Percentiles rank a stretch among this genome's conserved stretches.
phyloP scores from a whole-genome alignment of 164 flowering plant genomes.

The Liriodendron chinense region DNA sequence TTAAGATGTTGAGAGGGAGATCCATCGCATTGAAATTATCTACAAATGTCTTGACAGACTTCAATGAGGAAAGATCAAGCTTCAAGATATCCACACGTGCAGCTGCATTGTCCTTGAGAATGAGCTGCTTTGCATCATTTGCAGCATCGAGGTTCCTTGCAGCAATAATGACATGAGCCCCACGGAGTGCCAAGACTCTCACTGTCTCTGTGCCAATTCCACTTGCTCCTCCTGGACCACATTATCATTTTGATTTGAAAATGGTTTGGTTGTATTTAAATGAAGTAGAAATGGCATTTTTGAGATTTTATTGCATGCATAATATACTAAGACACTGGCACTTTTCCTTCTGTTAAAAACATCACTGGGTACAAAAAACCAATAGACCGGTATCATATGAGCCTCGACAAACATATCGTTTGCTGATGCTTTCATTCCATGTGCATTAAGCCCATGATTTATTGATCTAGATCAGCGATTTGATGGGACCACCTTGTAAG shows the following conservation, averaged over 20 bases:
- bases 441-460: too few species aligned
- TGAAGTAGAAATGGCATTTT: background rate
- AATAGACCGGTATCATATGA: too few species aligned
- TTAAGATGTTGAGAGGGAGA: conserved; percentile 82
- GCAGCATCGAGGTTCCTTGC: conserved; percentile 86
- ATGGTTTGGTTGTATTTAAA: background rate
- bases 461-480: too few species aligned
- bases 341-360: background rate
- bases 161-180: conserved; percentile 77
- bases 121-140: conserved; percentile 54
- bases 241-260: background rate
- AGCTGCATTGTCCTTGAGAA: conserved; percentile 41
- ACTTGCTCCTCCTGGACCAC: conserved; percentile 76
- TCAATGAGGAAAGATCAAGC: conserved; percentile 78
- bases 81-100: conserved; percentile 61
- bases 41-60: conserved; percentile 62
- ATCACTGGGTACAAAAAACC: too few species aligned
- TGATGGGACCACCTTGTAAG: too few species aligned
- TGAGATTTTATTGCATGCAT: background rate
- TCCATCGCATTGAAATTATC: conserved; percentile 56
- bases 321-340: background rate
- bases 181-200: conserved; percentile 74
- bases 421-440: too few species aligned
- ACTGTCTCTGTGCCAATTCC: conserved; percentile 95
- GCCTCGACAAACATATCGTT: background rate